Evolutionary conservation across 2,329 filamentous ascomycete genomes (phyloP).

Genomic region (Periconia macrospinosa): DNA sequence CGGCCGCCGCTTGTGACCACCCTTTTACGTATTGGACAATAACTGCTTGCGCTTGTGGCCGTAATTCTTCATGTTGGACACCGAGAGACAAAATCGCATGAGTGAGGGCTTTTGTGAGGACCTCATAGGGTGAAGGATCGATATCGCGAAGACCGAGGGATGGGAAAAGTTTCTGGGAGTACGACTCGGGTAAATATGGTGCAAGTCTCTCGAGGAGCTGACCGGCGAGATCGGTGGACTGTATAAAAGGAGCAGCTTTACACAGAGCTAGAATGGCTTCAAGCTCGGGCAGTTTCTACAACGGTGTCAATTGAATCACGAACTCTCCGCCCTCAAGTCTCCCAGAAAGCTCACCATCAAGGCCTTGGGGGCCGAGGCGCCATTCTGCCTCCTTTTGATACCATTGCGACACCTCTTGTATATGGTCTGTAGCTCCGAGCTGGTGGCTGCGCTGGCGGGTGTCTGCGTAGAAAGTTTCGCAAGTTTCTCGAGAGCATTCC

Average conservation of each 20-base stretch:
- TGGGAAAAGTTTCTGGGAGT: constrained; percentile 73
- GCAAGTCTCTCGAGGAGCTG: constrained; percentile 77
- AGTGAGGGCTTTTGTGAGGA: constrained; percentile 76
- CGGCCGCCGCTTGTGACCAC: constrained; percentile 65
- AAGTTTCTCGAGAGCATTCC: constrained; percentile 55
- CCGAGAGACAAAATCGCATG: constrained; percentile 81
- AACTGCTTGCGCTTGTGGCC: constrained; percentile 65
- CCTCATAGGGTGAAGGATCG: constrained; percentile 86
- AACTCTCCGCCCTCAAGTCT: neutral
- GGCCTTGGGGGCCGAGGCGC: constrained; percentile 22
- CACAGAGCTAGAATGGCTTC: constrained; percentile 90
- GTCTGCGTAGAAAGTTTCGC: constrained; percentile 50
- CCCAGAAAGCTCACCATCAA: constrained; percentile 39
- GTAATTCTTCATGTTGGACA: constrained; percentile 69
- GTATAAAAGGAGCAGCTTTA: constrained; percentile 79
- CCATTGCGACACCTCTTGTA: constrained; percentile 43
- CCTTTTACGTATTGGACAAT: constrained; percentile 73
- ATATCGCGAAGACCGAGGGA: constrained; percentile 83
- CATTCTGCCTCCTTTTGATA: constrained; percentile 3
- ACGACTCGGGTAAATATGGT: constrained; percentile 83
- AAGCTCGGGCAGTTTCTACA: constrained; percentile 81
- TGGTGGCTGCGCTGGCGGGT: constrained; percentile 24
- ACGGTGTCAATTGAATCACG: neutral
- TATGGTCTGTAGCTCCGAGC: constrained; percentile 45
- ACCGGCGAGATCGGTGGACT: constrained; percentile 71